These are phyloP conservation scores for Mycena filopes DNA, from an alignment of 768 basidiomycete species.

Conservation along the genomic window DNA sequence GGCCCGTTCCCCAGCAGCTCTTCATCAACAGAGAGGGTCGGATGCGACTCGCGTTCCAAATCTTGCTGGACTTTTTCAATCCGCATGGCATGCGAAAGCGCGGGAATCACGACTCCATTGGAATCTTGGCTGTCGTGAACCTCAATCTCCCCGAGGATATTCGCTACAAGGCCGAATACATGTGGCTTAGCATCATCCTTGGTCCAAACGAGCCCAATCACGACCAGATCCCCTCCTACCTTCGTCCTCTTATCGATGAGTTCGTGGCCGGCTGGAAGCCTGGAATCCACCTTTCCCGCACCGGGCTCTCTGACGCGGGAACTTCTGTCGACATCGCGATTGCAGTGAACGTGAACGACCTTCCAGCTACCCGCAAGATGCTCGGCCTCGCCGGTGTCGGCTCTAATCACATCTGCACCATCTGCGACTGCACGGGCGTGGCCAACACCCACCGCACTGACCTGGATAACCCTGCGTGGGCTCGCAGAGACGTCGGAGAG, in stretches of 20 bases:
- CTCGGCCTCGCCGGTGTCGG: slow-evolving; percentile 34
- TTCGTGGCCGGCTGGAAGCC: slow-evolving; percentile 32
- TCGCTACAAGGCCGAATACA: slow-evolving; percentile 42
- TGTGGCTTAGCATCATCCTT: slow-evolving; percentile 43
- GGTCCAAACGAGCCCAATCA: slow-evolving; percentile 40
- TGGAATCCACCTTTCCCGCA: slow-evolving; percentile 28
- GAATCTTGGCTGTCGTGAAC: slow-evolving; percentile 42
- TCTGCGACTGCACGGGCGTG: slow-evolving; percentile 38
- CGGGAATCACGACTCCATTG: slow-evolving; percentile 36
- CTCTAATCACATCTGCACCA: slow-evolving; percentile 40
- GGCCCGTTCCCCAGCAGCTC: slow-evolving; percentile 35
- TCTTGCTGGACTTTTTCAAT: slow-evolving; percentile 45
- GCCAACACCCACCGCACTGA: slow-evolving; percentile 24
- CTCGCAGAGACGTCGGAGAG: slow-evolving; percentile 18
- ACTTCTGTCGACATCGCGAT: slow-evolving; percentile 18
- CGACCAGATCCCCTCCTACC: slow-evolving; percentile 40
- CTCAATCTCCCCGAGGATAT: slow-evolving; percentile 44
- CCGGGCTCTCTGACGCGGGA: slow-evolving; percentile 11
- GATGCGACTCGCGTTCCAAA: slow-evolving; percentile 35
- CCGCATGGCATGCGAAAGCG: slow-evolving; percentile 35
- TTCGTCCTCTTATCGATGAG: slow-evolving; percentile 41
- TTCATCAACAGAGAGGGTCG: slow-evolving; percentile 35
- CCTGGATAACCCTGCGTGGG: slow-evolving; percentile 29
- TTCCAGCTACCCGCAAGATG: slow-evolving; percentile 40
- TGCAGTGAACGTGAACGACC: slow-evolving; percentile 40